Conservation (phyloP, 371 early-diverging fungal species). For the Mortierella sp. region DNA sequence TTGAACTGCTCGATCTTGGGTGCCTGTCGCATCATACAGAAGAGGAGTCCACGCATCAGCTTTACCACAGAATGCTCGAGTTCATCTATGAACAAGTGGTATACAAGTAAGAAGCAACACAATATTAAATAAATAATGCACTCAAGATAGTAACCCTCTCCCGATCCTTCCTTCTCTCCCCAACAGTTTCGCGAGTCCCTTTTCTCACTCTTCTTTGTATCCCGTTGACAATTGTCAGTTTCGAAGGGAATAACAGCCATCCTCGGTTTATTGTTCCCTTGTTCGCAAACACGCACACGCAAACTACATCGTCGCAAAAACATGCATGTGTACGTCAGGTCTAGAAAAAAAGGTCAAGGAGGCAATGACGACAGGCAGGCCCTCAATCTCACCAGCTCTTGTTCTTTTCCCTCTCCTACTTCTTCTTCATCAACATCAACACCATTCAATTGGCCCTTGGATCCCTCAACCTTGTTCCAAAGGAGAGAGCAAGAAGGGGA, state of each 20-base stretch:
- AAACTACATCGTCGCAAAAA: background rate
- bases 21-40: constrained; percentile 91
- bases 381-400: background rate
- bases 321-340: background rate
- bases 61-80: constrained; percentile 90
- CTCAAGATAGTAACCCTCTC: background rate
- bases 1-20: constrained; percentile 88
- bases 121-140: background rate
- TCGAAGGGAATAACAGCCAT: background rate
- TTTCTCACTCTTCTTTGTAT: background rate
- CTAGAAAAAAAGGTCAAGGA: background rate
- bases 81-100: constrained; percentile 68
- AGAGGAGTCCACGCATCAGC: constrained; percentile 87
- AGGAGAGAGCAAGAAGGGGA: background rate
- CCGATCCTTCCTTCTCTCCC: background rate
- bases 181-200: background rate
- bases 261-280: background rate
- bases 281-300: background rate
- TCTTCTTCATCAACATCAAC: background rate
- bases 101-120: background rate
- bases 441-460: background rate
- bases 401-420: no score
- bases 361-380: background rate
- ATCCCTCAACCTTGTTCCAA: background rate
- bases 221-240: background rate